Conservation (phyloP, 352 stramenopile genomes). For the Pythium guiyangense region DNA sequence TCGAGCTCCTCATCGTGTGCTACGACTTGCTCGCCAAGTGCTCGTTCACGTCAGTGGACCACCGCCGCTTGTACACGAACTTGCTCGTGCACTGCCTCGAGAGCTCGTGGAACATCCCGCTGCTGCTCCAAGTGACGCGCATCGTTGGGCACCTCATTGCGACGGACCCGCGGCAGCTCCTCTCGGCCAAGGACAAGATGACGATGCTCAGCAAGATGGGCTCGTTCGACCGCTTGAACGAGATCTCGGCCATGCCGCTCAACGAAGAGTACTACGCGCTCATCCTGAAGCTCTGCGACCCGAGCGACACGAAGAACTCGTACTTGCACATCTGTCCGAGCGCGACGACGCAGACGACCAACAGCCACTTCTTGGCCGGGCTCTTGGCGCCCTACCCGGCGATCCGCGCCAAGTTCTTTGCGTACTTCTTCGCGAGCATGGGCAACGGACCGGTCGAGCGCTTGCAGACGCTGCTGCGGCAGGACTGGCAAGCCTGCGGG, state of each 20-base stretch:
- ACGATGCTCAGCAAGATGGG: slow-evolving; percentile 83
- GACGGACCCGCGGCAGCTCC: slow-evolving; percentile 46
- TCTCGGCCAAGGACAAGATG: slow-evolving; percentile 87
- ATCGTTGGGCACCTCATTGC: slow-evolving; percentile 74
- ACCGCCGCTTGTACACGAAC: slow-evolving; percentile 77
- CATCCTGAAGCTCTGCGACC: slow-evolving; percentile 72
- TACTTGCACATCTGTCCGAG: slow-evolving; percentile 69
- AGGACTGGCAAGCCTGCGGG: slow-evolving; percentile 86
- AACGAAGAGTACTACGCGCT: slow-evolving; percentile 78
- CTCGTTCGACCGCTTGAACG: slow-evolving; percentile 80
- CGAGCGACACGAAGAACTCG: slow-evolving; percentile 55
- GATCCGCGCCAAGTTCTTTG: slow-evolving; percentile 69
- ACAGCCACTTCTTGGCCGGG: slow-evolving; percentile 75
- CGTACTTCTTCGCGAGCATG: slow-evolving; percentile 49
- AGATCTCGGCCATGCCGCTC: slow-evolving; percentile 78
- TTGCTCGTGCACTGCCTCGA: slow-evolving; percentile 83
- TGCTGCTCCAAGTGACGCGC: slow-evolving; percentile 78
- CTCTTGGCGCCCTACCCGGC: slow-evolving; percentile 65
- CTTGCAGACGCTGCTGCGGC: slow-evolving; percentile 66
- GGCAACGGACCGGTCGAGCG: slow-evolving; percentile 38
- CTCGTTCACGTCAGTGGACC: slow-evolving; percentile 63
- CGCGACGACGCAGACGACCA: slow-evolving; percentile 56
- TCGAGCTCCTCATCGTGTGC: slow-evolving; percentile 78
- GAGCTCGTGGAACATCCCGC: slow-evolving; percentile 76
- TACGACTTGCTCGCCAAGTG: slow-evolving; percentile 80